phyloP scores from a whole-genome alignment of 2,329 filamentous ascomycete genomes.

The Verticillium isaacii region DNA sequence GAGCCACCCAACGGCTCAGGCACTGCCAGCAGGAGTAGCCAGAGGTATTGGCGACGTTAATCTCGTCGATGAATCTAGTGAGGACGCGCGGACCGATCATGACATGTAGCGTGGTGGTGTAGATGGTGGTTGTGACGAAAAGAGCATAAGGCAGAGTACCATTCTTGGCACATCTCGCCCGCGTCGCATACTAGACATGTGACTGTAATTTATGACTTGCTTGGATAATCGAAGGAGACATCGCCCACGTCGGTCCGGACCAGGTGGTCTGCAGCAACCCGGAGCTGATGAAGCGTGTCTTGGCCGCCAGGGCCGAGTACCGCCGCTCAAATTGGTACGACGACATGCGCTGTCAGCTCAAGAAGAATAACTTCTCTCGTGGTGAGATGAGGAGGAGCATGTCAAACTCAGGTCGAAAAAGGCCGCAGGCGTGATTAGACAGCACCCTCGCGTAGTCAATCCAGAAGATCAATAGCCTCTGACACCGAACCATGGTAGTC shows the following conservation, averaged over 20 bases:
- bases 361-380: too few relatives aligned
- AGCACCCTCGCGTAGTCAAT: too few relatives aligned
- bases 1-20: too few relatives aligned
- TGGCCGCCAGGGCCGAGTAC: slow-evolving; percentile 19
- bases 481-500: too few relatives aligned
- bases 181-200: background rate
- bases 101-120: slow-evolving; percentile 49
- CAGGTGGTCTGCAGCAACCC: slow-evolving; percentile 33
- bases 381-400: too few relatives aligned
- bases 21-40: too few relatives aligned
- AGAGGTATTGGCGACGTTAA: slow-evolving; percentile 19
- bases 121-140: slow-evolving; percentile 52
- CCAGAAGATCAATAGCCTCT: too few relatives aligned
- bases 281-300: slow-evolving; percentile 29
- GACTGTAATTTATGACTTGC: background rate
- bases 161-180: background rate
- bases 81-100: slow-evolving; percentile 43
- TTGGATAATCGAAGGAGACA: slow-evolving; percentile 18
- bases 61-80: slow-evolving; percentile 38
- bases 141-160: background rate
- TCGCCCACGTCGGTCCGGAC: slow-evolving; percentile 37
- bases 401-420: too few relatives aligned
- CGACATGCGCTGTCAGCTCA: too few relatives aligned
- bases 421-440: too few relatives aligned
- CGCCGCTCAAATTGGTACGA: too few relatives aligned